phyloP scores from a whole-genome alignment of 208 protist genomes.

The Acanthamoeba lenticulata region DNA sequence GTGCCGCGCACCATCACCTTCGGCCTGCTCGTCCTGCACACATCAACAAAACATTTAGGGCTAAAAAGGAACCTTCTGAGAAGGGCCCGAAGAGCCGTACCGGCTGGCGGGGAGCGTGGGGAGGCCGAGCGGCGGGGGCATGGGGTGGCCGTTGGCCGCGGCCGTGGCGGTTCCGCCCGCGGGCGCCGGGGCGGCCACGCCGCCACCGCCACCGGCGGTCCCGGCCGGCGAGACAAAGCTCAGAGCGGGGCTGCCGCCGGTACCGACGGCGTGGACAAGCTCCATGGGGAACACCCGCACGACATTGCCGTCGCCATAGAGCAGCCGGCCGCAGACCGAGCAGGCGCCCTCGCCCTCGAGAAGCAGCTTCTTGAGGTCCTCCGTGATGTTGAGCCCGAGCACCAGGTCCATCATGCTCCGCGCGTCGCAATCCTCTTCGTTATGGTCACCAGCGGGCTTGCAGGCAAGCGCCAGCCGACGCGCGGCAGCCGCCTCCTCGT shows the following conservation, averaged over 20 bases:
- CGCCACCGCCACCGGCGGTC: background rate
- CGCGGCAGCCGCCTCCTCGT: background rate
- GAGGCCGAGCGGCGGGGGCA: too few species aligned
- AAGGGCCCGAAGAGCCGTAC: background rate
- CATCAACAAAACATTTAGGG: background rate
- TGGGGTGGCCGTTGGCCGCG: too few species aligned
- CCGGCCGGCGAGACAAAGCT: background rate
- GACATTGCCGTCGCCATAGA: constrained; percentile 22
- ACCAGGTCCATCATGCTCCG: background rate
- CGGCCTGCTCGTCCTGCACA: background rate
- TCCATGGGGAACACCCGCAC: constrained; percentile 38
- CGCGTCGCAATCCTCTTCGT: background rate
- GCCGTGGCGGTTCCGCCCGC: background rate
- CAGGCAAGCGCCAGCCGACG: background rate
- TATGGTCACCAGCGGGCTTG: background rate
- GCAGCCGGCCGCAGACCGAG: background rate
- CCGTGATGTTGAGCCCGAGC: constrained; percentile 1
- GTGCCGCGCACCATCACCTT: constrained; percentile 35
- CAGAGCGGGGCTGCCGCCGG: background rate
- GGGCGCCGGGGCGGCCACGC: too few species aligned
- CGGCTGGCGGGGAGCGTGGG: too few species aligned
- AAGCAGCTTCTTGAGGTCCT: constrained; percentile 47
- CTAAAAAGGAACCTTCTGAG: too few species aligned
- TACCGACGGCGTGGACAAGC: background rate
- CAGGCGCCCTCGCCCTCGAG: background rate